phyloP scores from a whole-genome alignment of 148 eudicot genomes.

The Agrostemma githago region DNA sequence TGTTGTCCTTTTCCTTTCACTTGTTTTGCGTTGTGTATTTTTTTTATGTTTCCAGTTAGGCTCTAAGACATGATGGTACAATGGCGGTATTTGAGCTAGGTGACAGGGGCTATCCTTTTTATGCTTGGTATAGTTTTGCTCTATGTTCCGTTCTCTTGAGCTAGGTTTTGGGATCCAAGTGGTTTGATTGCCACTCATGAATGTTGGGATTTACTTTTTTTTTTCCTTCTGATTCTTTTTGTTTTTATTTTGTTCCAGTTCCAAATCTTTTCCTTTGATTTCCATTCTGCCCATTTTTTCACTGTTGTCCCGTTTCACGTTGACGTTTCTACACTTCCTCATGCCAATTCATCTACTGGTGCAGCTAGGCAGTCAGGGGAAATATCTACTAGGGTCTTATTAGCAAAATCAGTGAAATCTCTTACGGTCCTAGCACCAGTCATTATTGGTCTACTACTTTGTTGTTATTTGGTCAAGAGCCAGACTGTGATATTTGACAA shows the following conservation, averaged over 20 bases:
- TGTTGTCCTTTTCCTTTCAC: conserved; percentile 1
- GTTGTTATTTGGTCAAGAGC: no score
- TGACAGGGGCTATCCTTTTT: background rate
- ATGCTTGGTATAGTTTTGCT: background rate
- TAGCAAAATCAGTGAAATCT: background rate
- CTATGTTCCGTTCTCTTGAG: background rate
- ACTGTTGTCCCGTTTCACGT: background rate
- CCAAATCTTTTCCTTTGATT: background rate
- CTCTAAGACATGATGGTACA: background rate
- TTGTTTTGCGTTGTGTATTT: background rate
- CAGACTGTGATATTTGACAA: no score
- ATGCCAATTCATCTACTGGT: no score
- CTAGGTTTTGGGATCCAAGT: background rate
- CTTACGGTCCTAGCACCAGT: background rate
- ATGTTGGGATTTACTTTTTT: background rate
- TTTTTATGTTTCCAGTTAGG: background rate
- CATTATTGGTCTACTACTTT: no score
- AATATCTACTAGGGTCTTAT: background rate
- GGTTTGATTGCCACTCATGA: background rate
- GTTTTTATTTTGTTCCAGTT: background rate
- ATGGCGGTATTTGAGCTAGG: background rate
- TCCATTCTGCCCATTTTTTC: background rate
- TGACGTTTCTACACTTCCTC: background rate
- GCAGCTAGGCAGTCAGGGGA: background rate
- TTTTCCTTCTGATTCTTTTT: background rate